Evolutionary conservation across 371 early-diverging fungal genomes (phyloP), one percentile per base, ranked within the genome.

Genomic region (Mucor circinelloides): DNA sequence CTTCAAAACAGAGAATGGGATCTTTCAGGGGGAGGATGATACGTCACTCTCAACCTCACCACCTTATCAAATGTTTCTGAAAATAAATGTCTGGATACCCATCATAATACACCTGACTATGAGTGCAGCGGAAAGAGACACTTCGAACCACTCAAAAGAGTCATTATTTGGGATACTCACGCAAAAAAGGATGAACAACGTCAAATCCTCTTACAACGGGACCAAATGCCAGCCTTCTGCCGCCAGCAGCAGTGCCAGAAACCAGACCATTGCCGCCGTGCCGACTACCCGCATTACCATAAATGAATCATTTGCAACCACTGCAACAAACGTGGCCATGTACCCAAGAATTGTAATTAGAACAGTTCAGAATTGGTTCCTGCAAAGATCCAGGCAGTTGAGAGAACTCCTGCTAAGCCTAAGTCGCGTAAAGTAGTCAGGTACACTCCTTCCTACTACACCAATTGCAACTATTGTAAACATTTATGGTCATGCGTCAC

Each of bases 241-340:
- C 54, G 54, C 5, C 7, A n/a, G n/a, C n/a, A n/a, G n/a, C n/a
- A 28, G 3, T 54, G 60, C 40, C 44, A 42, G 25, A 9, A 9
- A 1, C 4, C 17, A 0, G 60, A 59, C 8, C 60, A 59, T 17
- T 59, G 60, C 15, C n/a, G n/a, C n/a, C 32, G 42, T 23, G 44
- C 60, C 3, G 46, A 46, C 8, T 46, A 21, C 19, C 46, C 46
- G 1, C 44, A 59, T 27, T 42, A 25, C 3, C 42, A 17, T 1
- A 27, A 42, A 17, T 59, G 34, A 25, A 9, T 40, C 2, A 27
- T 21, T 27, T 59, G 60, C 27, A 42, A 25, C 13, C 17, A 59
- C 25, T 59, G 60, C 23, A n/a, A n/a, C n/a, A n/a, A n/a, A n/a
- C n/a, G n/a, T 12, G 60, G 60, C n/a, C 60, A 59, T 27, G n/a